Percentiles rank a stretch among this genome's conserved stretches.
Evolutionary conservation across 768 basidiomycete genomes (phyloP).

Genomic region (Mycena leptocephala): DNA sequence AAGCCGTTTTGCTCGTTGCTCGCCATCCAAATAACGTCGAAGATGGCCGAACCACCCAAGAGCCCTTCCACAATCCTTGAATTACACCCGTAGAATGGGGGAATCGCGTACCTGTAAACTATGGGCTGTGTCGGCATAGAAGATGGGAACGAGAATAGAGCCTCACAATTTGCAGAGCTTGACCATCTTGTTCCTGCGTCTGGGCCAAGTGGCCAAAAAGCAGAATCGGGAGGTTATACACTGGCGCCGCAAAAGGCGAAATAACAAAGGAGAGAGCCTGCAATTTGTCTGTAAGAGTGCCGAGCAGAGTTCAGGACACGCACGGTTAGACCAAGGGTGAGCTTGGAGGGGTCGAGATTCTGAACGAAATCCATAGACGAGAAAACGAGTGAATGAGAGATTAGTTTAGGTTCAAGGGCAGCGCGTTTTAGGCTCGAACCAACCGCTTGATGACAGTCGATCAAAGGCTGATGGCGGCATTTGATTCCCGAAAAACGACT

Average conservation of each 20-base stretch:
- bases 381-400: no score
- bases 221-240: slow-evolving; percentile 89
- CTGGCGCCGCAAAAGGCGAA: slow-evolving; percentile 70
- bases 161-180: slow-evolving; percentile 78
- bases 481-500: no score
- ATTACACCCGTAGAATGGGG: neutral
- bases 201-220: slow-evolving; percentile 82
- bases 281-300: neutral
- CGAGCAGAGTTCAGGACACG: slow-evolving; percentile 5
- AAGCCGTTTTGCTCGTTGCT: slow-evolving; percentile 71
- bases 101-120: slow-evolving; percentile 18
- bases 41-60: slow-evolving; percentile 72
- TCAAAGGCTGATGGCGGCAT: no score
- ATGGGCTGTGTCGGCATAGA: neutral
- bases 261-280: slow-evolving; percentile 77
- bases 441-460: no score
- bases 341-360: slow-evolving; percentile 80
- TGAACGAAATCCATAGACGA: slow-evolving; percentile 86
- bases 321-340: slow-evolving; percentile 78
- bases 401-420: no score
- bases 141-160: neutral
- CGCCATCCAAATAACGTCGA: slow-evolving; percentile 82
- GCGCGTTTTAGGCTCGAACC: no score
- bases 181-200: slow-evolving; percentile 74
- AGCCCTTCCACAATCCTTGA: slow-evolving; percentile 70